phyloP scores from a whole-genome alignment of 495 filamentous ascomycete genomes.

The Collariella sp. region DNA sequence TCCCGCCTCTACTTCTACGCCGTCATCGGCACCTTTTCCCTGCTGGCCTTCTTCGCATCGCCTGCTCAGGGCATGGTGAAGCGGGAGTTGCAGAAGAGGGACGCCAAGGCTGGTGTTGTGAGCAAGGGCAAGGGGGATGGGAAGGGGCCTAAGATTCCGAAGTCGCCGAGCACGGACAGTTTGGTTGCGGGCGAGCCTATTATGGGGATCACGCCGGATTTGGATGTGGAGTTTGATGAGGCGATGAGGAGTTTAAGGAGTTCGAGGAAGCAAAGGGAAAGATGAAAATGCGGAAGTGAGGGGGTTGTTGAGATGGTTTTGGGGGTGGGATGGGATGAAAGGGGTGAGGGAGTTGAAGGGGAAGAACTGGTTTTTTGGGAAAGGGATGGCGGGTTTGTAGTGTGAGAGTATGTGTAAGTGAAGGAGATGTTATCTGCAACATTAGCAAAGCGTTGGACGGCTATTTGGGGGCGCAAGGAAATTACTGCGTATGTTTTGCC shows the following conservation, averaged over 20 bases:
- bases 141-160: conserved; percentile 9
- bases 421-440: no score
- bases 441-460: no score
- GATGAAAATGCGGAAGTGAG: background rate
- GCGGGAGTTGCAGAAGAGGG: conserved; percentile 51
- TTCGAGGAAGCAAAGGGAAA: conserved; percentile 35
- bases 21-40: conserved; percentile 52
- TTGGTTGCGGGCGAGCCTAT: conserved; percentile 41
- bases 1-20: conserved; percentile 82
- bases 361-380: background rate
- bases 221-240: conserved; percentile 68
- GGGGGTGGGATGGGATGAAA: background rate
- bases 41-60: conserved; percentile 69
- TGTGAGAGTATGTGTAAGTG: no score
- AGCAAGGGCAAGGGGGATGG: conserved; percentile 1
- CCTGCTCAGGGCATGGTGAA: conserved; percentile 59
- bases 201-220: conserved; percentile 71
- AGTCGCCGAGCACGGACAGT: conserved; percentile 34
- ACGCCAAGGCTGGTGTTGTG: conserved; percentile 29
- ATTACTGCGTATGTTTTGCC: no score
- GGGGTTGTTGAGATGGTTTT: background rate
- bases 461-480: no score
- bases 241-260: conserved; percentile 66
- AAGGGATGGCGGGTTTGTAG: background rate
- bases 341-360: background rate